Base-by-base conservation (phyloP, 2,329 filamentous ascomycete species). In the Penicillium sp. region DNA sequence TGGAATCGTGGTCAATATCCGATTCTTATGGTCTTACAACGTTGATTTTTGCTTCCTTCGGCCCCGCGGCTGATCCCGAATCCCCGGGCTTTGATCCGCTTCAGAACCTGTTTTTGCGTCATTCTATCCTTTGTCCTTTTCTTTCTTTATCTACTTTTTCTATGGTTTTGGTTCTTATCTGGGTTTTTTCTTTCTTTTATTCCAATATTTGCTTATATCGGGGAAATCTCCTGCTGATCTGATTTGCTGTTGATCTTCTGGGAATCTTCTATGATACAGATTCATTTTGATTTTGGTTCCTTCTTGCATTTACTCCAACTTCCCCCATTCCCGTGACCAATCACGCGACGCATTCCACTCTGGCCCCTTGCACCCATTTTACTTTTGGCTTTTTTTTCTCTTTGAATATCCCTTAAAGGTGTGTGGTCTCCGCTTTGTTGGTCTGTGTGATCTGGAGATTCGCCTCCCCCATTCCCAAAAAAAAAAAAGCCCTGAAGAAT, bases 241-340 rank as follows among this genome's bases (percentile, higher is more conserved):
- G 31, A 49, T 49, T 49, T 39, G 47, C 16, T 19, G 39, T 21
- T 42, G 39, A 22, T 42, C 39, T 7, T 22, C 26, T 29, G 14
- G 16, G 27, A 49, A 31, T 22, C 46, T 29, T 49, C 44, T 27
- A 27, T 47, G 10, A 19, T 47, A 29, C 11, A 52, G 44, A 29
- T 24, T 24, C 45, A 31, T 33, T 14, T 16, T 53, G 33, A n/a
- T 45, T 42, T 16, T 19, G 35, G 22, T 29, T 43, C 16, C n/a
- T 4, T 31, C 21, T 21, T 44, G 39, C 22, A 33, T 44, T 22
- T 47, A 29, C 50, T 52, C 50, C 50, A 53, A 53, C 31, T 26
- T 21, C 39, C 49, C 49, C 37, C 50, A 53, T 53, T 46, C 50
- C 50, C 58, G 62, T 62, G 64, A 63, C 64, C 58, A 66, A 66